Evolutionary conservation across 768 basidiomycete species (phyloP).

Genomic region (Gautieria morchelliformis): DNA sequence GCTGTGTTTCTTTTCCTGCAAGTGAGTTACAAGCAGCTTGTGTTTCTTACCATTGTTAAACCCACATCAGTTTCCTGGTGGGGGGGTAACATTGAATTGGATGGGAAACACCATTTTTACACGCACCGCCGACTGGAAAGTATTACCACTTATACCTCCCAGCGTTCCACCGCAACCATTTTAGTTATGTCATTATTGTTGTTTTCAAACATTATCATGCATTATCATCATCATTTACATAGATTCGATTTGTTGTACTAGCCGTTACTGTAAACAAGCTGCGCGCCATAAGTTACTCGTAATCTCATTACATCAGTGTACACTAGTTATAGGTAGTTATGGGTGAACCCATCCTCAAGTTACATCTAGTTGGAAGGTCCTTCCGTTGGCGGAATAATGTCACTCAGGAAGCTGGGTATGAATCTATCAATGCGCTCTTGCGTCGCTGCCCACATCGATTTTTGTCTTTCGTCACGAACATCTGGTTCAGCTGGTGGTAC

Average conservation of each 20-base stretch:
- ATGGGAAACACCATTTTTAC: constrained; percentile 23
- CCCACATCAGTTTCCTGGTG: constrained; percentile 13
- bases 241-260: neutral
- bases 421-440: constrained; percentile 84
- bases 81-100: constrained; percentile 24
- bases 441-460: constrained; percentile 75
- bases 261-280: neutral
- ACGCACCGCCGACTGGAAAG: constrained; percentile 9
- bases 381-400: constrained; percentile 42
- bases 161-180: neutral
- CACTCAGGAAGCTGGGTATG: constrained; percentile 79
- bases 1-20: constrained; percentile 33
- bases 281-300: neutral
- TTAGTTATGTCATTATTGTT: neutral
- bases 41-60: neutral
- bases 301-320: neutral
- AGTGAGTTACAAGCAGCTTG: neutral
- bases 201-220: neutral
- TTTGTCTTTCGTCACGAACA: constrained; percentile 47
- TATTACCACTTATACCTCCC: constrained; percentile 4
- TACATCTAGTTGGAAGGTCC: neutral
- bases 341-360: neutral
- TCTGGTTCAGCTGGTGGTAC: constrained; percentile 49
- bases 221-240: constrained; percentile 4
- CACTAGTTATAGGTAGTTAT: neutral